Conservation (phyloP, 2,329 filamentous ascomycete genomes). For the Beauveria rudraprayagi region DNA sequence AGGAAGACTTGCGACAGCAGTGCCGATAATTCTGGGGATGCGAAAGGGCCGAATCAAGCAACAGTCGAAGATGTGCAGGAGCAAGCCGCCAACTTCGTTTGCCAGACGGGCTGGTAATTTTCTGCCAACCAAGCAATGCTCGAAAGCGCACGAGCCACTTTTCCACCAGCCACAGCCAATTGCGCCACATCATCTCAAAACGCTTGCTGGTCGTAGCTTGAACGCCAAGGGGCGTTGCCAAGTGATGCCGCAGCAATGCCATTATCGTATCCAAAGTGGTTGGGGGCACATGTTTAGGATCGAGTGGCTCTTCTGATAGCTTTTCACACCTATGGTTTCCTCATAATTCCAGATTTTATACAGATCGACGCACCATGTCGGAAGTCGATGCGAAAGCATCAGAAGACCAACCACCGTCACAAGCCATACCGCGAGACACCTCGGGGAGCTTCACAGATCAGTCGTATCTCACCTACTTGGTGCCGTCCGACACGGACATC, state of each 20-base stretch:
- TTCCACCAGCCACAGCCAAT: background rate
- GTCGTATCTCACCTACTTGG: constrained; percentile 52
- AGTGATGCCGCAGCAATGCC: background rate
- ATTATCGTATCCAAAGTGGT: background rate
- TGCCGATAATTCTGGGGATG: constrained; percentile 1
- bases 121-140: background rate
- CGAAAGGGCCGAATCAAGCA: background rate
- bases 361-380: constrained; percentile 4
- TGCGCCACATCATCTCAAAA: background rate
- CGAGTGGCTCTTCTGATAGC: background rate
- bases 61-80: background rate
- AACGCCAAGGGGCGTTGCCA: background rate
- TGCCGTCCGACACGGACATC: constrained; percentile 49
- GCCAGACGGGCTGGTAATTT: background rate
- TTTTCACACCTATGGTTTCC: background rate
- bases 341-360: background rate
- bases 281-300: background rate
- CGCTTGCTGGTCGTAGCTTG: background rate
- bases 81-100: background rate
- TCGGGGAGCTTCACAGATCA: constrained; percentile 43
- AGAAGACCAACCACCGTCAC: background rate
- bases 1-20: background rate
- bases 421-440: constrained; percentile 7
- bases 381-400: background rate
- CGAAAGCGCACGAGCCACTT: constrained; percentile 2